Evolutionary conservation across 2,329 filamentous ascomycete species (phyloP), one percentile per base, ranked within the genome.

Genomic region (Fusarium foetens): DNA sequence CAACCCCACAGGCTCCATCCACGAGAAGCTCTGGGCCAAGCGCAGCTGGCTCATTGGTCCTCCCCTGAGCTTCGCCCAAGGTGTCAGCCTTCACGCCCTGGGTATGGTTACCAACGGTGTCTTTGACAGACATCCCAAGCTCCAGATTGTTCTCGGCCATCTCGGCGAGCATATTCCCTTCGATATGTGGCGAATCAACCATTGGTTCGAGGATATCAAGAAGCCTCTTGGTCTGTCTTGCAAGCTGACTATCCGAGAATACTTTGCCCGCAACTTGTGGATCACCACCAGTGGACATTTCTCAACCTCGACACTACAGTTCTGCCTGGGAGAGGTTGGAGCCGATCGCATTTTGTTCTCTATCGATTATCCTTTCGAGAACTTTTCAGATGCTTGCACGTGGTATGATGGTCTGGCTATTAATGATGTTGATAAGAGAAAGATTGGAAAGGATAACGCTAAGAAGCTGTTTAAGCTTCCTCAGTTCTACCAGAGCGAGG

Each of bases 31-130:
- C 29, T 91, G 86, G 83, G 86, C 85, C 3, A 83, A 89, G 72
- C 84, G 89, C 27, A 86, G 86, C 75, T 91, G 86, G 84, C 85
- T 91, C 33, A 80, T 91, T 48, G 90, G 89, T 0, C 88, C 89
- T 2, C 88, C 89, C 0, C 82, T 89, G 11, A 86, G 83, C 60
- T 90, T 91, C 54, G 88, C 88, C 6, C 85, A 89, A 1, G 89
- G 86, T 10, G 88, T 91, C 60, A 86, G 83, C 65, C 83, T 91
- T 0, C 89, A 91, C 76, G 79, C 86, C 0, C 81, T 91, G 16
- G 83, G 84, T 21, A 83, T 87, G 79, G 80, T 86, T 19, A 84
- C 83, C 55, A 86, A 86, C 68, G 85, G 85, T 49, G 83, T 86
- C n/a, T 86, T 86, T 52, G 85, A 87, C 62, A 79, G 84, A 25